A percentile compares a stretch with the other conserved stretches of the same genome.
Conservation (phyloP, 2,329 filamentous ascomycete genomes). For the Tympanopsis confertula region DNA sequence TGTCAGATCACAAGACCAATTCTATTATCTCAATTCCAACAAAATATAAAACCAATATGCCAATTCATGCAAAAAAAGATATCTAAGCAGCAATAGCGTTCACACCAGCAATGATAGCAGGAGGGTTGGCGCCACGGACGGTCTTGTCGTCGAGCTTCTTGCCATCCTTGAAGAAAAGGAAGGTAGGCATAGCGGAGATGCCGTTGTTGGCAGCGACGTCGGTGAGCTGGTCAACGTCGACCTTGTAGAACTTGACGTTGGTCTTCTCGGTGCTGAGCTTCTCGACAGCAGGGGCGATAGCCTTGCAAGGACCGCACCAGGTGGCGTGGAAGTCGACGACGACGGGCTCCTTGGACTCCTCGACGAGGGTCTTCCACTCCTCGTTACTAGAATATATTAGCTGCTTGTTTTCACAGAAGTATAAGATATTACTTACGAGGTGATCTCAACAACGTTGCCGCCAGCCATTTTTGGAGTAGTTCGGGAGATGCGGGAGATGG, state of each 20-base stretch:
- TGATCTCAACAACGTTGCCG: too few relatives aligned
- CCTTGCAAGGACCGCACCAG: constrained; percentile 94
- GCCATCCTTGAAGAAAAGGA: constrained; percentile 72
- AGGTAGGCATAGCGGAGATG: constrained; percentile 87
- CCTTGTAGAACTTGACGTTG: constrained; percentile 66
- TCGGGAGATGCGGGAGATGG: too few relatives aligned
- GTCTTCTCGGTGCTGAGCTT: constrained; percentile 50
- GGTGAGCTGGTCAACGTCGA: constrained; percentile 76
- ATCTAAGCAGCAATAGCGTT: constrained; percentile 2
- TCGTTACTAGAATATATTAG: constrained; percentile 30
- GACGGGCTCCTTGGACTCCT: constrained; percentile 44
- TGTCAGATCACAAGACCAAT: too few relatives aligned
- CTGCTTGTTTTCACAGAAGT: too few relatives aligned
- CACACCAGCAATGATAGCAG: constrained; percentile 41
- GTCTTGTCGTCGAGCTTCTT: constrained; percentile 51
- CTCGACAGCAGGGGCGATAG: constrained; percentile 66
- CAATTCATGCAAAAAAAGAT: not conserved
- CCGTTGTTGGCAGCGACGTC: constrained; percentile 66
- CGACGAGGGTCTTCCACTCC: constrained; percentile 44
- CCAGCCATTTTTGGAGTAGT: too few relatives aligned
- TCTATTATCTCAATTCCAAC: too few relatives aligned
- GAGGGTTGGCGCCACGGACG: constrained; percentile 70
- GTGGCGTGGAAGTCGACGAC: constrained; percentile 78
- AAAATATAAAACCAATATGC: too few relatives aligned
- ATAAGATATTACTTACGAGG: too few relatives aligned